Evolutionary conservation across 345 rosid species (phyloP).

Genomic region (Gossypium ekmanianum): DNA sequence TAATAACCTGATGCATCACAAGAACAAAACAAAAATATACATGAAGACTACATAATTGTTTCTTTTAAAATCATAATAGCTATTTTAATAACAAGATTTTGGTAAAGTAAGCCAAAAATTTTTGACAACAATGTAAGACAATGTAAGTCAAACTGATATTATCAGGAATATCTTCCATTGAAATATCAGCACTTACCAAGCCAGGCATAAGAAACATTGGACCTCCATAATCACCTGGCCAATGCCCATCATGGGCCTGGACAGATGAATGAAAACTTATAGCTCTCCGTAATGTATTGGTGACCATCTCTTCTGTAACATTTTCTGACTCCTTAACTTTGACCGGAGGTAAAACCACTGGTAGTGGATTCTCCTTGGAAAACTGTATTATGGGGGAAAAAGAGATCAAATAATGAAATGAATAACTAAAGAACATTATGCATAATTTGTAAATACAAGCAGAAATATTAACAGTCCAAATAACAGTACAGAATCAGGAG

Average conservation of each 20-base stretch:
- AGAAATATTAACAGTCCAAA: neutral
- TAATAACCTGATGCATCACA: slow-evolving; percentile 54
- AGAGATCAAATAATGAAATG: neutral
- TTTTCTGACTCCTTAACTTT: slow-evolving; percentile 53
- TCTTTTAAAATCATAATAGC: neutral
- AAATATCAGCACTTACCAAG: slow-evolving; percentile 43
- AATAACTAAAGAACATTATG: neutral
- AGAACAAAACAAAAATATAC: neutral
- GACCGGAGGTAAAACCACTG: slow-evolving; percentile 43
- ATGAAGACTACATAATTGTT: neutral
- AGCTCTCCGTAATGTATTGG: slow-evolving; percentile 58
- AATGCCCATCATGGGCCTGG: slow-evolving; percentile 90
- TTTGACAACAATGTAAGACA: neutral
- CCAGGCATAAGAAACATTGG: slow-evolving; percentile 98
- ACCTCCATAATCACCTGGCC: slow-evolving; percentile 99
- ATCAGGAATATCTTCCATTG: neutral
- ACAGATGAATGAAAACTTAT: slow-evolving; percentile 63
- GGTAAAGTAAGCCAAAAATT: neutral
- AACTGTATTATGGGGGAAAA: slow-evolving; percentile 40
- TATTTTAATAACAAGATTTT: neutral
- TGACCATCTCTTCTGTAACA: slow-evolving; percentile 59
- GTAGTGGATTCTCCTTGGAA: slow-evolving; percentile 50
- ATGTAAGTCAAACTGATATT: slow-evolving; percentile 2
- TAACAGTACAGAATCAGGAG: neutral
- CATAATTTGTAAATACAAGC: neutral